Evolutionary conservation across 2,329 filamentous ascomycete species (phyloP), one percentile per base, ranked within the genome.

Genomic region (Phialophora expanda): DNA sequence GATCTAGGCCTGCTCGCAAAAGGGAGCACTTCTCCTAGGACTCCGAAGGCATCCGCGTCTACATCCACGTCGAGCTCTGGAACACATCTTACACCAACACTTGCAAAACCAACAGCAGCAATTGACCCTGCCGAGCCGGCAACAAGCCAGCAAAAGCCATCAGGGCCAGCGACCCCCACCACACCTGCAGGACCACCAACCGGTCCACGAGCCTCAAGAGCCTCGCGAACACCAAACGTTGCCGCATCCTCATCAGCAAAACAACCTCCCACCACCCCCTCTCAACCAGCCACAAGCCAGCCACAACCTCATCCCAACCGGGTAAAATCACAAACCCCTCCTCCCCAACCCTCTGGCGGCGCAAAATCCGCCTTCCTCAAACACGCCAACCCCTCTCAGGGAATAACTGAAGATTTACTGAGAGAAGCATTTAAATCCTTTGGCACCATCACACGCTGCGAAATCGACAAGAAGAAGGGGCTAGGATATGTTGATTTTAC

Each of bases 381-480:
- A 77, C 90, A 93, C 72, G 90, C 89, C 59, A 97, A 96, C 75
- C 87, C 92, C 11, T 95, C 93, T 0, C 94, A 97, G 75, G 94
- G 94, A 14, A 91, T 97, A 55, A 97, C 92, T 0, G 94, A 97
- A 74, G 81, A 89, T 0, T 79, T 93, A 0, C 86, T 98, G 1
- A 88, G 90, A 72, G 85, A 90, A 71, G 88, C 90, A 0, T 87
- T 98, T 75, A 84, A 88, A 53, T 78, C 80, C 0, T 96, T 92
- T 72, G 94, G 94, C 1, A 77, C 85, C 1, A 86, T 97, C 54
- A 86, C 86, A 0, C 90, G 87, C 70, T 91, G 97, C 20, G 94
- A 97, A 73, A 94, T 98, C 61, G 94, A 98, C 76, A 93, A 93
- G 77, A 90, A 93, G 74, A 97, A 97, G 77, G 93, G 93, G 0